phyloP scores from a whole-genome alignment of 2,329 filamentous ascomycete genomes.

The Aureobasidium subglaciale region DNA sequence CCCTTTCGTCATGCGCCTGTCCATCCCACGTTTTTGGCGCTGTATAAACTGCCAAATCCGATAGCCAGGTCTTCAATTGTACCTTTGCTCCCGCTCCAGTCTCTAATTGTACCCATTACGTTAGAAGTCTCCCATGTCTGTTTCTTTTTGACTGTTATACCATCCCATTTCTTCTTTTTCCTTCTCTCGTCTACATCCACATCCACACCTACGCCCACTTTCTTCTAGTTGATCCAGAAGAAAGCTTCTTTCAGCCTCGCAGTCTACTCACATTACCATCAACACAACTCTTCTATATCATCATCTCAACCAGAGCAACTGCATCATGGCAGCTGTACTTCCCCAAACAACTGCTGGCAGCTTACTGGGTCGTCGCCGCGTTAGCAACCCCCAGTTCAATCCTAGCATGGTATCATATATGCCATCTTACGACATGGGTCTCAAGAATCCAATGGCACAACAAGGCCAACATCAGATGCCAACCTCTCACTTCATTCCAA shows the following conservation, averaged over 20 bases:
- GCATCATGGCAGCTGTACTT: conserved; percentile 1
- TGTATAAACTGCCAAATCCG: conserved; percentile 13
- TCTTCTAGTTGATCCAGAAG: conserved; percentile 7
- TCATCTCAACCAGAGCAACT: not conserved
- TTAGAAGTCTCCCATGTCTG: conserved; percentile 2
- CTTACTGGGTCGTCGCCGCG: conserved; percentile 4
- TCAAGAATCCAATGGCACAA: conserved; percentile 3
- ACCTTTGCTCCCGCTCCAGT: conserved; percentile 5
- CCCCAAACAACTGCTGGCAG: conserved; percentile 3
- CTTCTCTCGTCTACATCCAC: not conserved
- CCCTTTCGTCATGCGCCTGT: conserved; percentile 14
- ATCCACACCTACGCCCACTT: not conserved
- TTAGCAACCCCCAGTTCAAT: not conserved
- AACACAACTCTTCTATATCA: not conserved
- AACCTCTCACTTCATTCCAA: conserved; percentile 2
- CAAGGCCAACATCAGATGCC: not conserved
- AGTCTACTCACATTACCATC: not conserved
- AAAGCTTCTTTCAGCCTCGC: conserved; percentile 10
- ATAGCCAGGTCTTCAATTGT: conserved; percentile 13
- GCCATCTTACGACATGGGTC: conserved; percentile 8
- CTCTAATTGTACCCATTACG: conserved; percentile 8
- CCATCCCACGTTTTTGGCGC: conserved; percentile 14
- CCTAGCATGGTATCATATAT: conserved; percentile 1
- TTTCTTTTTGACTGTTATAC: conserved; percentile 5
- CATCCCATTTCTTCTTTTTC: conserved; percentile 7